phyloP scores from a whole-genome alignment of 2,329 filamentous ascomycete genomes.

The Fusarium foetens region DNA sequence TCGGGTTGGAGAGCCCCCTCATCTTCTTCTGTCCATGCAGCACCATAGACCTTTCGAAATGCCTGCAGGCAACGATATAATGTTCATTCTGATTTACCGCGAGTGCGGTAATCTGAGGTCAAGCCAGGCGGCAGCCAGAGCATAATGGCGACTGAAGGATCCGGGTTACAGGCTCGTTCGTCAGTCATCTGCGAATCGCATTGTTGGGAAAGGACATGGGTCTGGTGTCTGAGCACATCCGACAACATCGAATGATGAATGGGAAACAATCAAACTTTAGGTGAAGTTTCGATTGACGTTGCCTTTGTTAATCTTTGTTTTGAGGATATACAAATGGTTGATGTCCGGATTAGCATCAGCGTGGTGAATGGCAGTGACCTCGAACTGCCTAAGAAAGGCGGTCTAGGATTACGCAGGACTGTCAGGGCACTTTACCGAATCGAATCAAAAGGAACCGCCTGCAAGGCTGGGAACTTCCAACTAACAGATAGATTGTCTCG shows the following conservation, averaged over 20 bases:
- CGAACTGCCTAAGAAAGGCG: conserved; percentile 10
- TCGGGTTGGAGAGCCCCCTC: not conserved
- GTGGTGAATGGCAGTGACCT: not conserved
- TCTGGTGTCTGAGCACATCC: not conserved
- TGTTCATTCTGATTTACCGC: not conserved
- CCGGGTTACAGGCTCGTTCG: not conserved
- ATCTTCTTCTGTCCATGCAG: not conserved
- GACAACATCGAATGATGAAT: not conserved
- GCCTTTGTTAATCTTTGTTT: not conserved
- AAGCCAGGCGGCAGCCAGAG: not conserved
- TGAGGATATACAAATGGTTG: not conserved
- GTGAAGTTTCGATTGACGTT: not conserved
- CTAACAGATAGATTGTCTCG: not conserved
- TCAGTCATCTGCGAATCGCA: not conserved
- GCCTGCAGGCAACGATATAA: not conserved
- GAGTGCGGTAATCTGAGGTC: not conserved
- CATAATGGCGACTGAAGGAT: not conserved
- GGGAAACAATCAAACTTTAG: not conserved
- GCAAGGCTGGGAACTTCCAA: conserved; percentile 3
- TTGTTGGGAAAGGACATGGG: not conserved
- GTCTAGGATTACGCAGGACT: conserved; percentile 1
- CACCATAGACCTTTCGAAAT: not conserved
- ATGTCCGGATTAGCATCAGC: not conserved
- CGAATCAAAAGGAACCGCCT: not conserved
- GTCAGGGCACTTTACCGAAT: not conserved